phyloP scores from a whole-genome alignment of 768 basidiomycete genomes.

The Lactarius indigo region DNA sequence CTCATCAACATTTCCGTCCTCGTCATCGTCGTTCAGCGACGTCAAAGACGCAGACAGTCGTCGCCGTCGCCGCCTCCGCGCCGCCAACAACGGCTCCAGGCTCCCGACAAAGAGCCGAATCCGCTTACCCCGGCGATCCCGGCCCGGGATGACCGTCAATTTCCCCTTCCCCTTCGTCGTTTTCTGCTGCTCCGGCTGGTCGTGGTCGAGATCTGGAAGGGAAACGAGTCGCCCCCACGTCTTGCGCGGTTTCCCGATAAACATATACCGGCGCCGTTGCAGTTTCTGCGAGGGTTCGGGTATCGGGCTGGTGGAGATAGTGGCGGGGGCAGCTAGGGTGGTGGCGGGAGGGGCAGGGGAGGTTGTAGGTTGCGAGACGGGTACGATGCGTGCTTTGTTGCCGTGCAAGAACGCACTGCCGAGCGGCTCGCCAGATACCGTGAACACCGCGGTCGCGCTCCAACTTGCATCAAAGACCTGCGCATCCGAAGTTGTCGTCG shows the following conservation, averaged over 20 bases:
- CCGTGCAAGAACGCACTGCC: background rate
- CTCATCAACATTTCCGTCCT: background rate
- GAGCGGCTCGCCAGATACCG: background rate
- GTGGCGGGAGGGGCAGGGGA: too few species aligned
- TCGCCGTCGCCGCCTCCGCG: too few species aligned
- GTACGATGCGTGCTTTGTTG: background rate
- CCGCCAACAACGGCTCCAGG: too few species aligned
- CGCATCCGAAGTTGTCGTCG: background rate
- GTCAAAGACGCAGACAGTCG: too few species aligned
- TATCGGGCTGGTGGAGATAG: background rate
- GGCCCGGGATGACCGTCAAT: background rate
- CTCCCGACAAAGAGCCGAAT: constrained; percentile 8
- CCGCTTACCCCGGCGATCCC: background rate
- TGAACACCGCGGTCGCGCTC: background rate
- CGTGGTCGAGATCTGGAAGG: background rate
- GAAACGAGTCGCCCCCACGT: background rate
- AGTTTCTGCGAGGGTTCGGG: background rate
- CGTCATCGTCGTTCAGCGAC: too few species aligned
- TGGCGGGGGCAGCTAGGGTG: background rate
- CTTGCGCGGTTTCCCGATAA: background rate
- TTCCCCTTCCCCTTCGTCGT: background rate
- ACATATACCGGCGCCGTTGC: background rate
- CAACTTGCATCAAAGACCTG: background rate
- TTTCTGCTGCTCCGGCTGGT: background rate
- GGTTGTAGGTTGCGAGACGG: background rate